Evolutionary conservation across 805 yeast species (phyloP).

Genomic region (Brettanomyces anomalus): DNA sequence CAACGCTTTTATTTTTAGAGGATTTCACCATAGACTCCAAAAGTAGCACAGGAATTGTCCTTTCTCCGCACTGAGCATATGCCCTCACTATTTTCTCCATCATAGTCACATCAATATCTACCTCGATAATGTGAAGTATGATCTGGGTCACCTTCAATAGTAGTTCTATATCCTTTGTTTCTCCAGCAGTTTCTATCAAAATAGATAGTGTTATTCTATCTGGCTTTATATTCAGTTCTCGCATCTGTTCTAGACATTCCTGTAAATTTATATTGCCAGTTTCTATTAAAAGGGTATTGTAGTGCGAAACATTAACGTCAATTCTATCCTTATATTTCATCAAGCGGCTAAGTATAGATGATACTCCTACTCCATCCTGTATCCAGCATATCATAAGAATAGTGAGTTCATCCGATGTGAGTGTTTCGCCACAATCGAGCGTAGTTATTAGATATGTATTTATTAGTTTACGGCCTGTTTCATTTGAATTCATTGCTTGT

Average conservation of each 20-base stretch:
- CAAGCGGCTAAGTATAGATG: neutral
- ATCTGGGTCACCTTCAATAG: neutral
- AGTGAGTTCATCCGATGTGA: too few relatives aligned
- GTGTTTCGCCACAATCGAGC: too few relatives aligned
- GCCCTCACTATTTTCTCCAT: neutral
- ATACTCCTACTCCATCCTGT: neutral
- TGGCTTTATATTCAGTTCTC: neutral
- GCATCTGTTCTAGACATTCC: neutral
- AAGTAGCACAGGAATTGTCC: too few relatives aligned
- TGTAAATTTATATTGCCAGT: neutral
- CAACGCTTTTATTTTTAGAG: neutral
- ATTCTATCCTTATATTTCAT: neutral
- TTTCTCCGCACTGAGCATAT: neutral
- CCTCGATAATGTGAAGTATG: neutral
- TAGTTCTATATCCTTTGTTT: neutral
- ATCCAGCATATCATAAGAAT: too few relatives aligned
- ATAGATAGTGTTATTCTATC: conserved; percentile 1
- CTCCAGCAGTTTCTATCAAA: neutral
- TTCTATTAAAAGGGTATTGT: neutral
- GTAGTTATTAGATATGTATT: too few relatives aligned
- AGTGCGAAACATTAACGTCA: conserved; percentile 1
- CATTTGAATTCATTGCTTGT: too few relatives aligned
- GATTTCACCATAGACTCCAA: too few relatives aligned
- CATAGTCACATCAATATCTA: conserved; percentile 1
- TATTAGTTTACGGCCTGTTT: too few relatives aligned